Conservation (phyloP, 768 basidiomycete genomes). For the Leccinum longicurvipes region DNA sequence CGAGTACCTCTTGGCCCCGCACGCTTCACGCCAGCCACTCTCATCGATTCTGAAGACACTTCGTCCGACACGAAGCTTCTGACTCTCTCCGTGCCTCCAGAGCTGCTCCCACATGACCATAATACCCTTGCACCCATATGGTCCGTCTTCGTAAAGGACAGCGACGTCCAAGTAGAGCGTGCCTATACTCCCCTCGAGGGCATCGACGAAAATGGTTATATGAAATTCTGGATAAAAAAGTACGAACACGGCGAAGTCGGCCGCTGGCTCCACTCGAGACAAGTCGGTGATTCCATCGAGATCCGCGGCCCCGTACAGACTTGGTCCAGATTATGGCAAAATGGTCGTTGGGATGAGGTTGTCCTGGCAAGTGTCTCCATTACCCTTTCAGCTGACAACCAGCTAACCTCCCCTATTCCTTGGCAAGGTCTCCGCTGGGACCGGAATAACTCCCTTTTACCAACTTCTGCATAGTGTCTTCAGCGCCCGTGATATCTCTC, state of each 20-base stretch:
- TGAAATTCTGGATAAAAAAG: conserved; percentile 79
- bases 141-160: conserved; percentile 81
- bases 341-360: conserved; percentile 72
- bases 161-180: conserved; percentile 84
- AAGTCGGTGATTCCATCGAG: conserved; percentile 64
- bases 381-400: neutral
- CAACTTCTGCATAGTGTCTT: conserved; percentile 66
- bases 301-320: conserved; percentile 74
- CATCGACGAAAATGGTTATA: conserved; percentile 59
- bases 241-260: conserved; percentile 79
- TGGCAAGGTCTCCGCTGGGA: conserved; percentile 80
- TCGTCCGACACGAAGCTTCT: conserved; percentile 64
- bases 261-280: conserved; percentile 75
- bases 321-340: conserved; percentile 46
- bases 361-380: conserved; percentile 53
- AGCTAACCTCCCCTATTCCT: neutral
- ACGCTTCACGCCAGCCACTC: conserved; percentile 54
- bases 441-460: conserved; percentile 83
- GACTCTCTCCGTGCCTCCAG: conserved; percentile 52
- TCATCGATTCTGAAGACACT: conserved; percentile 50
- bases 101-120: conserved; percentile 30
- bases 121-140: conserved; percentile 49
- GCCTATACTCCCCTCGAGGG: conserved; percentile 82
- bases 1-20: conserved; percentile 42
- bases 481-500: conserved; percentile 18